Base-by-base conservation (phyloP, 208 protist species). In the Trichomonas vaginalis region DNA sequence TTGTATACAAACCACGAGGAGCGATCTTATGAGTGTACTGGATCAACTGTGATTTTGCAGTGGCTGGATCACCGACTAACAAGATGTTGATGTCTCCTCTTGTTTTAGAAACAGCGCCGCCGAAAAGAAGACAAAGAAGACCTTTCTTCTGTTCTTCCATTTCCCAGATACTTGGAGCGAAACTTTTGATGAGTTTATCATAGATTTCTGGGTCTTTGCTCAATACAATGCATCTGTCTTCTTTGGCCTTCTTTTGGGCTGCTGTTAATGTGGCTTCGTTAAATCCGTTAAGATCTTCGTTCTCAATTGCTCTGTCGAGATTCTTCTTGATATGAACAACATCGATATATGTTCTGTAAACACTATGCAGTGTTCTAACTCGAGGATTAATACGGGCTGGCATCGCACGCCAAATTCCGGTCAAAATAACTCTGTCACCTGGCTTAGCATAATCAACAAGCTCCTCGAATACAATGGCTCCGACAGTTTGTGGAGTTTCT, bases 31-130 rank as follows among this genome's bases (percentile, higher is more conserved):
- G 98, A 35, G 99, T 99, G 96, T 99, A 99, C 21, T 98, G 98
- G 0, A 99, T 97, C n/a, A 99, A 97, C 97, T 99, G 99, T 47
- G 98, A 99, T 97, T 99, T 99, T 51, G 98, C 98, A n/a, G 99
- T 99, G 96, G 99, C 99, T 39, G 99, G 99, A 96, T 99, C 99
- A 47, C 99, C 99, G 96, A 98, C 99, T 0, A 99, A 97, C 49
- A 99, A 97, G 49, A 99, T 98, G 96, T 99, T 99, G 39, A 99
- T 98, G 92, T 99, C 99, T 14, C 98, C 98, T 62, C 99, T 88
- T 48, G 95, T 95, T 32, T 96, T 95, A 86, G 40, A 92, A 49
- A 40, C 51, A 4, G 98, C 98, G 8, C 99, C 99, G 56, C 99
- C 99, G 97, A 99, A 99, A 0, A 99, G 97, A 96, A 99, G 98